Percentiles rank a stretch among this genome's conserved stretches.
These are phyloP conservation scores for Claviceps sp. DNA, from an alignment of 2,329 filamentous ascomycete species.

Conservation along the genomic window DNA sequence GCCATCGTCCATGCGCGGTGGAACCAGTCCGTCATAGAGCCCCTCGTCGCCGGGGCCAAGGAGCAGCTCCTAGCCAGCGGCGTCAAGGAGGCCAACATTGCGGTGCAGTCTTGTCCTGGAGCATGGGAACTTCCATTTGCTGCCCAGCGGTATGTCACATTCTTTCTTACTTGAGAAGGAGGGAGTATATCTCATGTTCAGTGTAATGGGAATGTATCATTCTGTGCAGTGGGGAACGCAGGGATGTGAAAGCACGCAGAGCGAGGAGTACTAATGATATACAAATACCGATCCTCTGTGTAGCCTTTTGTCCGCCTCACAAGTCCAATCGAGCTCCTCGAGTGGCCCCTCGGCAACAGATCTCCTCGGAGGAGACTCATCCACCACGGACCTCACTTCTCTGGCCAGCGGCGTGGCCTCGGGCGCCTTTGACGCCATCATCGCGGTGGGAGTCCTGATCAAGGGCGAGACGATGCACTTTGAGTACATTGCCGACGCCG, in stretches of 20 bases:
- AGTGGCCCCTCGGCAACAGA: constrained; percentile 57
- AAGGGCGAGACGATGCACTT: constrained; percentile 99
- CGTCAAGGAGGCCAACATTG: constrained; percentile 78
- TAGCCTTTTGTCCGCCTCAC: constrained; percentile 73
- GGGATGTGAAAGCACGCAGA: neutral
- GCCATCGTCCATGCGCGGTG: constrained; percentile 93
- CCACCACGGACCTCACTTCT: constrained; percentile 52
- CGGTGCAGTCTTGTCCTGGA: constrained; percentile 79
- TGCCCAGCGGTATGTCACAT: constrained; percentile 53
- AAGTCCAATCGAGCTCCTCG: constrained; percentile 61
- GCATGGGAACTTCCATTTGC: constrained; percentile 91
- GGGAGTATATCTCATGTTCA: too few species aligned
- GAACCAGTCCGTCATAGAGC: constrained; percentile 80
- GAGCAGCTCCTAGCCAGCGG: constrained; percentile 65
- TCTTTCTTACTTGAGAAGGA: neutral
- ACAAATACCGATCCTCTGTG: neutral
- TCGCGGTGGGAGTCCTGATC: constrained; percentile 91
- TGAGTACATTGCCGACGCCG: constrained; percentile 90
- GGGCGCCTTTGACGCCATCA: constrained; percentile 77
- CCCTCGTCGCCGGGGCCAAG: constrained; percentile 69
- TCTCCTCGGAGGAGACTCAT: constrained; percentile 47
- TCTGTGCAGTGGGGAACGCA: neutral
- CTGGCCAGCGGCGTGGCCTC: constrained; percentile 25
- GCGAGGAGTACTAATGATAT: neutral
- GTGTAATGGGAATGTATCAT: neutral